Evolutionary conservation across 2,329 filamentous ascomycete genomes (phyloP).

Genomic region (Trichoderma brevicompactum): DNA sequence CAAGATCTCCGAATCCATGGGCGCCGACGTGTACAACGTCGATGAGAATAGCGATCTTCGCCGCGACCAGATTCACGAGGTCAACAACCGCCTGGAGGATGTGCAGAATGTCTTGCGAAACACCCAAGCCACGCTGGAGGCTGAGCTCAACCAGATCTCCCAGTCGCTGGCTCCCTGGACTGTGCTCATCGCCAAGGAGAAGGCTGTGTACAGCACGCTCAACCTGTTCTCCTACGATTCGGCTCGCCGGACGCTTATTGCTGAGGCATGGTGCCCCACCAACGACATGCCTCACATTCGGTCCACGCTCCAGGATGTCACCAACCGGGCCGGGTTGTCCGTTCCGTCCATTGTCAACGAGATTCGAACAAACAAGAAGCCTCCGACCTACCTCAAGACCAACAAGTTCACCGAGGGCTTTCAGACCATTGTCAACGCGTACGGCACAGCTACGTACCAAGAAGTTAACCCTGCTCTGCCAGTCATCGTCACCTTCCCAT

Average conservation of each 20-base stretch:
- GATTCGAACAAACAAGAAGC: conserved; percentile 95
- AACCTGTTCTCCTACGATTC: conserved; percentile 98
- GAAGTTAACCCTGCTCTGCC: conserved; percentile 96
- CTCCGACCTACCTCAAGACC: conserved; percentile 95
- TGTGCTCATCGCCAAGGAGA: conserved; percentile 97
- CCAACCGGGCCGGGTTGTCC: conserved; percentile 92
- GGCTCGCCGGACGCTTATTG: conserved; percentile 92
- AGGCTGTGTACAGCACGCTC: conserved; percentile 92
- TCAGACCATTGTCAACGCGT: conserved; percentile 98
- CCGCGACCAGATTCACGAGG: conserved; percentile 94
- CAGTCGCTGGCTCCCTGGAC: conserved; percentile 95
- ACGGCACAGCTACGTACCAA: conserved; percentile 95
- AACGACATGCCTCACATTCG: conserved; percentile 89
- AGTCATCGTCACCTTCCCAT: conserved; percentile 97
- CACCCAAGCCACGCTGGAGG: conserved; percentile 91
- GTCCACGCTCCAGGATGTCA: conserved; percentile 93
- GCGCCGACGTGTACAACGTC: conserved; percentile 93
- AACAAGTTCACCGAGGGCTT: conserved; percentile 99
- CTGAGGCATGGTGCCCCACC: conserved; percentile 95
- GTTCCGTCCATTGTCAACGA: conserved; percentile 98
- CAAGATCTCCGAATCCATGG: conserved; percentile 97
- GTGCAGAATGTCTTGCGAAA: conserved; percentile 91
- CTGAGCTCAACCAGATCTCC: conserved; percentile 90
- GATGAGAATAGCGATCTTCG: conserved; percentile 97
- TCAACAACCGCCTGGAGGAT: conserved; percentile 90